A percentile compares a stretch with the other conserved stretches of the same genome.
phyloP scores from a whole-genome alignment of 306 rosid species.

The Delonix regia region DNA sequence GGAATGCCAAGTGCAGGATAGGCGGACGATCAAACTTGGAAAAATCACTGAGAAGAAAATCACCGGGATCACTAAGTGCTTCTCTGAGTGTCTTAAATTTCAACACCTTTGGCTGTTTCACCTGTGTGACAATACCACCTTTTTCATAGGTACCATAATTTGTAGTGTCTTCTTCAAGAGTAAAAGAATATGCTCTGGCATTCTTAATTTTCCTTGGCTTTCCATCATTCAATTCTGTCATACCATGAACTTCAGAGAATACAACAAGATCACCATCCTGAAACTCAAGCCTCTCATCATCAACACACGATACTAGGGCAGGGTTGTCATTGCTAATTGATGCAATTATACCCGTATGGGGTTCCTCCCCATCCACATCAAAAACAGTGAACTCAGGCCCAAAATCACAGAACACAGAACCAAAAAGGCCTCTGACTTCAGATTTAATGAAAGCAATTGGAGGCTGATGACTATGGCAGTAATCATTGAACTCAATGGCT shows the following conservation, averaged over 20 bases:
- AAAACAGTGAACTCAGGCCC: constrained; percentile 90
- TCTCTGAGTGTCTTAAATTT: constrained; percentile 80
- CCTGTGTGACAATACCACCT: constrained; percentile 96
- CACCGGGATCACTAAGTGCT: constrained; percentile 73
- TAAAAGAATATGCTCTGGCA: constrained; percentile 81
- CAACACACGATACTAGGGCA: constrained; percentile 86
- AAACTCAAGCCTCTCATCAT: constrained; percentile 95
- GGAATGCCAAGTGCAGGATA: constrained; percentile 76
- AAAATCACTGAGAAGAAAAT: constrained; percentile 86
- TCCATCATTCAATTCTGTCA: constrained; percentile 91
- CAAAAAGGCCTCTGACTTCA: constrained; percentile 94
- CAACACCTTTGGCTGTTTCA: constrained; percentile 85
- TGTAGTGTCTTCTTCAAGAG: constrained; percentile 88
- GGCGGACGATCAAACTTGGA: constrained; percentile 82
- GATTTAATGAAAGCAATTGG: constrained; percentile 83
- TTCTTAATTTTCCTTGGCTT: constrained; percentile 84
- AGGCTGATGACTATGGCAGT: constrained; percentile 85
- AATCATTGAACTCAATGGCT: constrained; percentile 79
- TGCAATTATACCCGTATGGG: constrained; percentile 87
- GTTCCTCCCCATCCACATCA: constrained; percentile 92
- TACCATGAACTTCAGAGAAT: constrained; percentile 93
- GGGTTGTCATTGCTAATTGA: constrained; percentile 93
- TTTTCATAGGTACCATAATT: constrained; percentile 76
- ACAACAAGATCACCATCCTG: constrained; percentile 95
- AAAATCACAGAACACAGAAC: constrained; percentile 89